Percentiles rank a stretch among this genome's conserved stretches.
phyloP scores from a whole-genome alignment of 116 monocot genomes.

The Posidonia oceanica region DNA sequence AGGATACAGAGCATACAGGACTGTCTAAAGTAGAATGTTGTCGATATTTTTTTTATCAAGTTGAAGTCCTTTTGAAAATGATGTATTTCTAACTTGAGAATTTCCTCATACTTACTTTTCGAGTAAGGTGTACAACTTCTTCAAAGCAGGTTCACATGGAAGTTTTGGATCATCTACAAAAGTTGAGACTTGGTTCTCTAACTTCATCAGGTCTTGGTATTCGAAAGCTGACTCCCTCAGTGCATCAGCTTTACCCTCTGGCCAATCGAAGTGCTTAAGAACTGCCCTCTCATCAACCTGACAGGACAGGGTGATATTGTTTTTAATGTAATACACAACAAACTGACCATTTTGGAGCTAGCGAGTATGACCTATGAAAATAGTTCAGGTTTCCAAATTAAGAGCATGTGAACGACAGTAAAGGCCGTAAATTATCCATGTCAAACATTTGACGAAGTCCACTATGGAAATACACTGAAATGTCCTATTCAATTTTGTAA shows the following conservation, averaged over 20 bases:
- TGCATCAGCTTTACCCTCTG: constrained; percentile 93
- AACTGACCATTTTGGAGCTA: not conserved
- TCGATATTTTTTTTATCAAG: too few relatives aligned
- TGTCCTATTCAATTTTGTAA: not conserved
- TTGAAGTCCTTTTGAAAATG: not conserved
- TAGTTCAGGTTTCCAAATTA: not conserved
- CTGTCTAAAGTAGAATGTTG: too few relatives aligned
- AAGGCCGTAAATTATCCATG: not conserved
- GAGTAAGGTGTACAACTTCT: constrained; percentile 93
- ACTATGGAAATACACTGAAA: too few relatives aligned
- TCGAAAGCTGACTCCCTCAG: constrained; percentile 88
- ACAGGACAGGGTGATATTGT: not conserved
- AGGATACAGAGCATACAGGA: not conserved
- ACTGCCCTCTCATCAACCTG: constrained; percentile 96
- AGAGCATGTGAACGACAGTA: not conserved
- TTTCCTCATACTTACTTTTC: constrained; percentile 56
- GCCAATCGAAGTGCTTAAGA: constrained; percentile 96
- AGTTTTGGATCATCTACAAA: constrained; percentile 78
- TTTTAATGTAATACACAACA: not conserved
- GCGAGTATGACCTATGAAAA: not conserved
- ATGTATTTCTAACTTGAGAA: not conserved
- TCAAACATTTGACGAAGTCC: not conserved
- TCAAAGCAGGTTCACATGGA: constrained; percentile 69
- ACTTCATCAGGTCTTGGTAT: constrained; percentile 81
- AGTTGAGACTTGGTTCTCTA: constrained; percentile 52